Conservation (phyloP, 805 yeast species). For the Candida ficus region DNA sequence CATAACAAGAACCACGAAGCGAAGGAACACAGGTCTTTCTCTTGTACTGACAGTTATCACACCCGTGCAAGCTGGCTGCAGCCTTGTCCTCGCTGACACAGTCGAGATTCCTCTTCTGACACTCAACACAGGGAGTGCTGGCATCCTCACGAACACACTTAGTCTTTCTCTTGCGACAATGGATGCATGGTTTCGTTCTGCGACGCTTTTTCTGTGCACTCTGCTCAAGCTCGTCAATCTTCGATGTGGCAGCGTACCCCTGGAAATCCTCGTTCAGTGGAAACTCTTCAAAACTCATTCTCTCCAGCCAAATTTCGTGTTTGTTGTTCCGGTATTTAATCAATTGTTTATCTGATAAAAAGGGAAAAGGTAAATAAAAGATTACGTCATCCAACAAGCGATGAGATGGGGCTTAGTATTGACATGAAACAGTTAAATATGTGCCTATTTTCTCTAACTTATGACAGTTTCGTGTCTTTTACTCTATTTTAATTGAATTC, state of each 20-base stretch:
- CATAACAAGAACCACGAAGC: slow-evolving; percentile 11
- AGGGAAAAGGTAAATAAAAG: background rate
- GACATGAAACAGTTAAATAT: background rate
- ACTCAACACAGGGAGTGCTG: slow-evolving; percentile 24
- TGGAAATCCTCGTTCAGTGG: slow-evolving; percentile 12
- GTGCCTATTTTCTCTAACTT: no score
- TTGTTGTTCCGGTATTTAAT: no score
- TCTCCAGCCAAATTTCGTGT: no score
- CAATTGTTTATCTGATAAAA: no score
- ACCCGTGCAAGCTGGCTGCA: background rate
- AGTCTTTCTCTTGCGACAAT: slow-evolving; percentile 33
- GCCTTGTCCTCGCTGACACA: slow-evolving; percentile 23
- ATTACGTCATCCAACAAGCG: background rate
- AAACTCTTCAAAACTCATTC: slow-evolving; percentile 11
- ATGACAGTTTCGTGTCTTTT: no score
- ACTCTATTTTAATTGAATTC: no score
- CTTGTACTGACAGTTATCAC: slow-evolving; percentile 11
- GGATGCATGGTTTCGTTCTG: slow-evolving; percentile 33
- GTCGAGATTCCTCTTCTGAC: slow-evolving; percentile 25
- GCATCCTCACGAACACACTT: slow-evolving; percentile 26
- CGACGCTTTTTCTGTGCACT: slow-evolving; percentile 11
- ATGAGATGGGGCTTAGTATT: background rate
- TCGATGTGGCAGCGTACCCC: slow-evolving; percentile 9
- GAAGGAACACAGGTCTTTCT: slow-evolving; percentile 15
- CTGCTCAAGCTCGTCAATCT: background rate